phyloP scores from a whole-genome alignment of 768 basidiomycete genomes.

The Scleroderma citrinum region DNA sequence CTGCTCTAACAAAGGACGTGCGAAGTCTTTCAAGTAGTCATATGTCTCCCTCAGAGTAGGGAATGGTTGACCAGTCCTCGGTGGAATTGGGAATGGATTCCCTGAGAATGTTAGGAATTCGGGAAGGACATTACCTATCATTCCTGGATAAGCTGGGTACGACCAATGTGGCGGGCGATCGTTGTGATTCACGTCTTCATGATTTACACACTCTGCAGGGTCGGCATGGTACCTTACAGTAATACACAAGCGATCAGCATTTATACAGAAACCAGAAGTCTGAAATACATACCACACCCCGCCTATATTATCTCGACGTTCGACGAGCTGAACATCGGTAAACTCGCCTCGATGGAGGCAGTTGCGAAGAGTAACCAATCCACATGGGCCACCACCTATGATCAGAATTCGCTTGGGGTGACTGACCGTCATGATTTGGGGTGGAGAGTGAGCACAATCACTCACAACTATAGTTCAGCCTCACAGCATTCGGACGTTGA shows the following conservation, averaged over 20 bases:
- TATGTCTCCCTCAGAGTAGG: constrained; percentile 25
- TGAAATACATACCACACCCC: constrained; percentile 39
- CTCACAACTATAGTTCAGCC: not conserved
- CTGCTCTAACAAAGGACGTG: constrained; percentile 16
- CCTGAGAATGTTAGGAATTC: constrained; percentile 31
- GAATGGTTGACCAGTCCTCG: constrained; percentile 21
- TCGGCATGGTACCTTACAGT: too few relatives aligned
- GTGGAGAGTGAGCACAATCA: too few relatives aligned
- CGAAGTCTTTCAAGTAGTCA: constrained; percentile 22
- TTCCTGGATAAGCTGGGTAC: constrained; percentile 41
- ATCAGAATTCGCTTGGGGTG: constrained; percentile 29
- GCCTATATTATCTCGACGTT: constrained; percentile 41
- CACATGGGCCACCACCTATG: constrained; percentile 43
- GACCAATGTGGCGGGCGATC: constrained; percentile 29
- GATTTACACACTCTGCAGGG: not conserved
- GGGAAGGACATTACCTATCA: constrained; percentile 48
- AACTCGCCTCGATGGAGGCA: constrained; percentile 36
- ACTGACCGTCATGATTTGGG: not conserved
- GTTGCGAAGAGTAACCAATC: constrained; percentile 46
- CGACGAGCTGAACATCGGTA: constrained; percentile 39
- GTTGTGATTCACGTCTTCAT: not conserved
- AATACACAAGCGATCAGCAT: not conserved
- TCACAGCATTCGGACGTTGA: not conserved
- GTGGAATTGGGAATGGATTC: constrained; percentile 22
- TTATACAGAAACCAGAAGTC: not conserved